phyloP scores from a whole-genome alignment of 768 basidiomycete genomes.

The Sarcodon aspratus region DNA sequence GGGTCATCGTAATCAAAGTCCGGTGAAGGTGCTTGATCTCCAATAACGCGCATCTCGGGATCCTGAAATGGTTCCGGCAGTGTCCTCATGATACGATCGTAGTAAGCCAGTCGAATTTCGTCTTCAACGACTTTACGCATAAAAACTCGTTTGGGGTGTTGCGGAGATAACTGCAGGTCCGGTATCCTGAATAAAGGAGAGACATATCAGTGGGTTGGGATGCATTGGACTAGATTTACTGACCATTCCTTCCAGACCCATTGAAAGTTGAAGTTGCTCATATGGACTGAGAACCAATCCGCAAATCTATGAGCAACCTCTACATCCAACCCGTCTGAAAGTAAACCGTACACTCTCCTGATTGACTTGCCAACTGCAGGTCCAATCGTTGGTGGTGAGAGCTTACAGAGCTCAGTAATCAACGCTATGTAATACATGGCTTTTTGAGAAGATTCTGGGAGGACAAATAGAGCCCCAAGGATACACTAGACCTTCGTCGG shows the following conservation, averaged over 20 bases:
- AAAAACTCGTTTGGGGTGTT: constrained; percentile 84
- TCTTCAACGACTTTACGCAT: constrained; percentile 80
- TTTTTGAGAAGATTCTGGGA: constrained; percentile 71
- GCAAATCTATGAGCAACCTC: constrained; percentile 74
- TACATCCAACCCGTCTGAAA: constrained; percentile 83
- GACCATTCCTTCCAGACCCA: constrained; percentile 99
- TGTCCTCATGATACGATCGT: constrained; percentile 84
- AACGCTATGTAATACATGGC: constrained; percentile 80
- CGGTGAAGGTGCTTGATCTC: constrained; percentile 65
- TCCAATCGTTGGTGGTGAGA: constrained; percentile 86
- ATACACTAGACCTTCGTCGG: constrained; percentile 37
- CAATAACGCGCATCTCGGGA: constrained; percentile 49
- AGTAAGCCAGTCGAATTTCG: constrained; percentile 86
- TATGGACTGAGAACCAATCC: constrained; percentile 93
- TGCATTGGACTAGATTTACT: constrained; percentile 12
- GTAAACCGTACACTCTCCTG: constrained; percentile 64
- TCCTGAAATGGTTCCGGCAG: constrained; percentile 75
- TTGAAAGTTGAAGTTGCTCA: constrained; percentile 96
- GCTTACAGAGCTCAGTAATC: constrained; percentile 89
- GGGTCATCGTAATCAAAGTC: constrained; percentile 79
- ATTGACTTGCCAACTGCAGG: constrained; percentile 96
- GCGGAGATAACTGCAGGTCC: constrained; percentile 59
- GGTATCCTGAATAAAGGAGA: constrained; percentile 49
- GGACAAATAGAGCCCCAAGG: constrained; percentile 59
- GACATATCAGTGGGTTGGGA: background rate